These are phyloP conservation scores for Xylaria curta DNA, from an alignment of 495 filamentous ascomycete species.

Conservation along the genomic window DNA sequence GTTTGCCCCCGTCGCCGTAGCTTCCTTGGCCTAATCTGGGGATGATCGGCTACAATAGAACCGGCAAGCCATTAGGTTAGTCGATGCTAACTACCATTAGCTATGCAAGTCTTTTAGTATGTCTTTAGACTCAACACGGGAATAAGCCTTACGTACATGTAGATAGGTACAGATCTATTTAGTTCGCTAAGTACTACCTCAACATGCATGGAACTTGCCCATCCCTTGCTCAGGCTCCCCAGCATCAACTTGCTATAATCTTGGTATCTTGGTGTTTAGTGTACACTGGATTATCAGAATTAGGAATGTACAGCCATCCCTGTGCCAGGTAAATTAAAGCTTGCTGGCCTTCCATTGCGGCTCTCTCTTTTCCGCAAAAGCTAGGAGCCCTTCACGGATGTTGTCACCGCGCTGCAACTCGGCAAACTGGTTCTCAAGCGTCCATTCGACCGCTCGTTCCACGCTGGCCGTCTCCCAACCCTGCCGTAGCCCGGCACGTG, in stretches of 20 bases:
- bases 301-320: neutral
- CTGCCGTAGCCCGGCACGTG: conserved; percentile 67
- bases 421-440: conserved; percentile 60
- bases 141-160: neutral
- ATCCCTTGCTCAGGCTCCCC: neutral
- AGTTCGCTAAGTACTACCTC: neutral
- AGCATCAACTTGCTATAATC: neutral
- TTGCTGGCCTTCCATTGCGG: conserved; percentile 46
- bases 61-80: too few relatives aligned
- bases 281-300: neutral
- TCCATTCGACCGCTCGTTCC: conserved; percentile 64
- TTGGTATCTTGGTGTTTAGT: neutral
- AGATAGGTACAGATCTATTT: neutral
- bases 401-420: conserved; percentile 48
- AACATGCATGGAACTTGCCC: conserved; percentile 11
- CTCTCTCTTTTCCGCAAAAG: conserved; percentile 49
- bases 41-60: conserved; percentile 7
- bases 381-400: conserved; percentile 44
- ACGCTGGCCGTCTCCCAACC: conserved; percentile 67
- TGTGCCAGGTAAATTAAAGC: conserved; percentile 27
- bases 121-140: neutral
- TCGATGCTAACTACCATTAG: neutral
- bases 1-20: neutral
- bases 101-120: neutral
- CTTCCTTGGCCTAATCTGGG: conserved; percentile 12